Conservation (phyloP, 1,284 basidiomycete species). For the Mycena citricolor region DNA sequence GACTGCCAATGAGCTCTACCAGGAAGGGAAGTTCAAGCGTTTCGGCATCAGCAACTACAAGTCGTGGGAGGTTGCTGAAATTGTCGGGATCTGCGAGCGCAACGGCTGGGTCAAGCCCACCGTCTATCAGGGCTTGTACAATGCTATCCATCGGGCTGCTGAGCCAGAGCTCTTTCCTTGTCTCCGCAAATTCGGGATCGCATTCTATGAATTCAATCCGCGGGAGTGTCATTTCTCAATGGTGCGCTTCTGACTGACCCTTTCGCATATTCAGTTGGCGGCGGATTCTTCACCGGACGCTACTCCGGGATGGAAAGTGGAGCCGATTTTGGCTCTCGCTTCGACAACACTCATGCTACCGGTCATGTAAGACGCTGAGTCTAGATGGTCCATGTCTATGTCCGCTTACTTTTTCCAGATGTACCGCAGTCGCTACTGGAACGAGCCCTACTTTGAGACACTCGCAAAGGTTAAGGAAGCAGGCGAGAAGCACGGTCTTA, state of each 20-base stretch:
- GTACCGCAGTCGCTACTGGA: slow-evolving; percentile 11
- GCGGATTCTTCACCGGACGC: slow-evolving; percentile 47
- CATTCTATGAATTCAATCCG: slow-evolving; percentile 20
- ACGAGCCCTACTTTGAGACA: slow-evolving; percentile 1
- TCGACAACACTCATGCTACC: slow-evolving; percentile 30
- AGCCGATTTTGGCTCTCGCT: slow-evolving; percentile 33
- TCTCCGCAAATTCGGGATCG: slow-evolving; percentile 20
- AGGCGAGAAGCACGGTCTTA: slow-evolving; percentile 34
- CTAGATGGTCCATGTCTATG: neutral
- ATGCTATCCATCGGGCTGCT: slow-evolving; percentile 47
- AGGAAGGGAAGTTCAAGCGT: slow-evolving; percentile 23
- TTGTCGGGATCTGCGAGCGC: slow-evolving; percentile 53
- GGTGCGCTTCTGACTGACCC: neutral
- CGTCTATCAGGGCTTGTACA: slow-evolving; percentile 69
- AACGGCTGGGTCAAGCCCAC: slow-evolving; percentile 63
- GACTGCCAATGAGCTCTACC: slow-evolving; percentile 37
- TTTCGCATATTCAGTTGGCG: slow-evolving; percentile 24
- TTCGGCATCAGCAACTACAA: slow-evolving; percentile 25
- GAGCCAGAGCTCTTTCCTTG: slow-evolving; percentile 42
- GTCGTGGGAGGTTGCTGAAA: slow-evolving; percentile 61
- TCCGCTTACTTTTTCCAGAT: neutral
- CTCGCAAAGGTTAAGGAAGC: slow-evolving; percentile 3
- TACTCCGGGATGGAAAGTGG: slow-evolving; percentile 32
- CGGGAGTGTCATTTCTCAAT: neutral
- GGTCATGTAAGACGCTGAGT: slow-evolving; percentile 1